Conservation (phyloP, 148 eudicot genomes). For the Arbutus unedo region DNA sequence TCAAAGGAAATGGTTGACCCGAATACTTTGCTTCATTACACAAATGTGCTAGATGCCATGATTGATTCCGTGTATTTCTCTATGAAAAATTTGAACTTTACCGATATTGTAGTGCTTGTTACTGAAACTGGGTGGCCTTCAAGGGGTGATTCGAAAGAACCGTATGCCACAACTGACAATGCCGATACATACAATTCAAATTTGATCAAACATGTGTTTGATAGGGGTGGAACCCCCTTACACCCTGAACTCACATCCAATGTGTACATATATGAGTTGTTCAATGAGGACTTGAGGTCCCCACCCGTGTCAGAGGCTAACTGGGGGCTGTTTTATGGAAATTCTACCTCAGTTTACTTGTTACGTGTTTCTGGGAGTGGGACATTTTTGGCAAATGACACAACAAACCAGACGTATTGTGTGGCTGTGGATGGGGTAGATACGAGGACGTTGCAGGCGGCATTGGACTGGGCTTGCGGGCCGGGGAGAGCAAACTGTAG, state of each 20-base stretch:
- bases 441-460: conserved; percentile 61
- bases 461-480: conserved; percentile 98
- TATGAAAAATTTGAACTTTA: conserved; percentile 73
- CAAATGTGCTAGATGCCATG: conserved; percentile 93
- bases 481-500: conserved; percentile 90
- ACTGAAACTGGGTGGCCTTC: conserved; percentile 98
- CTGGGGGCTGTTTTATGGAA: conserved; percentile 89
- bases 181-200: conserved; percentile 84
- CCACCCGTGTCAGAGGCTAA: conserved; percentile 87
- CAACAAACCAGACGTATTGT: conserved; percentile 81
- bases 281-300: conserved; percentile 88
- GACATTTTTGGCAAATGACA: conserved; percentile 80
- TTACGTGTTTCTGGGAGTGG: conserved; percentile 81
- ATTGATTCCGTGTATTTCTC: conserved; percentile 81
- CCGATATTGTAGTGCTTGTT: conserved; percentile 71
- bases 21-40: conserved; percentile 83
- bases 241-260: conserved; percentile 76
- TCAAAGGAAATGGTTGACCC: conserved; percentile 98
- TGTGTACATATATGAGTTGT: conserved; percentile 79
- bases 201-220: conserved; percentile 71
- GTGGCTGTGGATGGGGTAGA: conserved; percentile 68
- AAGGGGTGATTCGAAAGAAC: conserved; percentile 82
- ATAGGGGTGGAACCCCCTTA: conserved; percentile 63
- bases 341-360: conserved; percentile 66
- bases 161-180: conserved; percentile 72